Percentiles rank a stretch among this genome's conserved stretches.
Evolutionary conservation across 179 eudicot genomes (phyloP).

Genomic region (Amaranthus tricolor): DNA sequence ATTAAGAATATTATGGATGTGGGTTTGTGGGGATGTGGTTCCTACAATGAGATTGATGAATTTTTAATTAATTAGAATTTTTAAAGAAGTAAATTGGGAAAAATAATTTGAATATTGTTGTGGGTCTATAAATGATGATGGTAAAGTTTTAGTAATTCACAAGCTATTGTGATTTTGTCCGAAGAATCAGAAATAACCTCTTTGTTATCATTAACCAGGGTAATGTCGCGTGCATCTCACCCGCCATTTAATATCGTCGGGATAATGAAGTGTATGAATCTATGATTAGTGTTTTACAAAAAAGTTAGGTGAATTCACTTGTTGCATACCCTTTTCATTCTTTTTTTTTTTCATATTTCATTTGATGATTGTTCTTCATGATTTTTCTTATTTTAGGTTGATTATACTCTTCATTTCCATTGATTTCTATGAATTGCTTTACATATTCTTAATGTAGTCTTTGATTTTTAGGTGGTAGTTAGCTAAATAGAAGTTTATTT

Average conservation of each 20-base stretch:
- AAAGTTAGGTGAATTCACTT: background rate
- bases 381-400: background rate
- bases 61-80: background rate
- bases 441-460: background rate
- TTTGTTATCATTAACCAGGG: too few species aligned
- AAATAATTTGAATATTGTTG: background rate
- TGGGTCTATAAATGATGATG: background rate
- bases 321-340: background rate
- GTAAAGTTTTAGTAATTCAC: background rate
- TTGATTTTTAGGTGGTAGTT: background rate
- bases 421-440: background rate
- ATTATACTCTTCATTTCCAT: conserved; percentile 1
- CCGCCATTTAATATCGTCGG: too few species aligned
- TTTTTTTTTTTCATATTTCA: background rate
- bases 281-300: conserved; percentile 1
- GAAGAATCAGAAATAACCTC: too few species aligned
- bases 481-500: background rate
- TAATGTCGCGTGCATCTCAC: too few species aligned
- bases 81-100: background rate
- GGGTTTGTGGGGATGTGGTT: background rate
- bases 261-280: background rate
- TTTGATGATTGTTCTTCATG: background rate
- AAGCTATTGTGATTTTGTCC: too few species aligned
- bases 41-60: background rate
- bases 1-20: background rate